phyloP scores from a whole-genome alignment of 257 asterid species.

The Nicotiana sylvestris region DNA sequence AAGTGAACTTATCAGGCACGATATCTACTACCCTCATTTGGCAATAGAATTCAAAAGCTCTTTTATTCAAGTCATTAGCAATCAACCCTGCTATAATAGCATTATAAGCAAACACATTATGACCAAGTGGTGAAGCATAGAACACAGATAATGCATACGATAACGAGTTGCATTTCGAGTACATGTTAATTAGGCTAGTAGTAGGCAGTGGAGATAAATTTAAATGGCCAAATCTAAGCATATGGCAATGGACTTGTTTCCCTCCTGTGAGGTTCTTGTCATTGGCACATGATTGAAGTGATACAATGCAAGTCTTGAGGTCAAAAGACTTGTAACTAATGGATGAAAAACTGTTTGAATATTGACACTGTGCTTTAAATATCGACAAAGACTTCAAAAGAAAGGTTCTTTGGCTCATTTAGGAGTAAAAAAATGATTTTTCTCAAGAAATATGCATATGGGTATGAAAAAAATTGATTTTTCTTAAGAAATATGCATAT shows the following conservation, averaged over 20 bases:
- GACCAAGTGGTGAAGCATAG: constrained; percentile 31
- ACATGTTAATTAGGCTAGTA: constrained; percentile 87
- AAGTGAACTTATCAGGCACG: constrained; percentile 73
- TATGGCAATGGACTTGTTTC: constrained; percentile 45
- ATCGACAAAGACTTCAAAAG: background rate
- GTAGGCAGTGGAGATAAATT: constrained; percentile 52
- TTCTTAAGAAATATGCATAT: too few species aligned
- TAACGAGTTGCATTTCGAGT: constrained; percentile 65
- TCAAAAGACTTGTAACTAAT: constrained; percentile 15
- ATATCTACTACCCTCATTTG: constrained; percentile 50
- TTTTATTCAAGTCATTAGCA: constrained; percentile 26
- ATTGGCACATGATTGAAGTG: constrained; percentile 66
- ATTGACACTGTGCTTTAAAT: constrained; percentile 5
- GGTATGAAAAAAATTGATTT: background rate
- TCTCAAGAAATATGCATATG: background rate
- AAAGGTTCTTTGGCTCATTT: background rate
- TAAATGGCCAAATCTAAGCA: constrained; percentile 47
- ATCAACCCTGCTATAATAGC: constrained; percentile 66
- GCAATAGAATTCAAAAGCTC: constrained; percentile 41
- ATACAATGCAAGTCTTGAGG: constrained; percentile 36
- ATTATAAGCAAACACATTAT: constrained; percentile 62
- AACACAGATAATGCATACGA: constrained; percentile 58
- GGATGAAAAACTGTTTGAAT: constrained; percentile 33
- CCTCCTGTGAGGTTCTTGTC: constrained; percentile 43
- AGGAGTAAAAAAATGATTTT: background rate